Evolutionary conservation across 176 grass and related monocot species (phyloP), one percentile per base, ranked within the genome.

Genomic region (Elaeis guineensis): DNA sequence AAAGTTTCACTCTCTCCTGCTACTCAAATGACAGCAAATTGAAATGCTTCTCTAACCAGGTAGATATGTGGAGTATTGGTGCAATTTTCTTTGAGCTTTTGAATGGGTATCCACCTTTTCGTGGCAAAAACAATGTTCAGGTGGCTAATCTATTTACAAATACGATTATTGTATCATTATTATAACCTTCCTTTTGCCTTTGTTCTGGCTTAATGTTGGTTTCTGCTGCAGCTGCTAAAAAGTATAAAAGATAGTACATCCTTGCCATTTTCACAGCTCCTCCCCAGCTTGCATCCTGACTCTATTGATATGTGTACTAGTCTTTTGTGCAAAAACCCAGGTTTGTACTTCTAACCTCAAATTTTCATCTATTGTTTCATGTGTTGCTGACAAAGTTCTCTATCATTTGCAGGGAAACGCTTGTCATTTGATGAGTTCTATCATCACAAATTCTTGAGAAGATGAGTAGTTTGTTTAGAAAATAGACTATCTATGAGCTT

Each of bases 31-130:
- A n/a, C 39, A 63, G 12, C 17, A 2, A 55, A 35, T 9, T 28
- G 16, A 58, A 55, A 22, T 22, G 9, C n/a, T 39, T 51, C 1
- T 58, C 1, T 17, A 7, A 28, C 5, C 72, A 84, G 85, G 80
- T 71, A 49, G 80, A 84, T 54, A 63, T 89, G 66, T 89, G 86
- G 86, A 89, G 86, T 25, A 73, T 84, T 1, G 74, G 80, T 0
- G 65, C 49, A 0, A 77, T 89, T 25, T 69, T 84, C 4, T 84
- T 89, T 44, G 77, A 84, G 61, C 69, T 83, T 51, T 72, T 89
- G 50, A 89, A 83, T 49, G 85, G 85, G 2, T 74, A 80, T 21
- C 85, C 77, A 0, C 85, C 80, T 5, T 89, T 78, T 57, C 22
- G 0, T 19, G 80, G 80, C 44, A 74, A 73, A 80, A 89, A 61